Evolutionary conservation across 495 filamentous ascomycete species (phyloP), one percentile per base, ranked within the genome.

Genomic region (Talaromyces wortmannii): DNA sequence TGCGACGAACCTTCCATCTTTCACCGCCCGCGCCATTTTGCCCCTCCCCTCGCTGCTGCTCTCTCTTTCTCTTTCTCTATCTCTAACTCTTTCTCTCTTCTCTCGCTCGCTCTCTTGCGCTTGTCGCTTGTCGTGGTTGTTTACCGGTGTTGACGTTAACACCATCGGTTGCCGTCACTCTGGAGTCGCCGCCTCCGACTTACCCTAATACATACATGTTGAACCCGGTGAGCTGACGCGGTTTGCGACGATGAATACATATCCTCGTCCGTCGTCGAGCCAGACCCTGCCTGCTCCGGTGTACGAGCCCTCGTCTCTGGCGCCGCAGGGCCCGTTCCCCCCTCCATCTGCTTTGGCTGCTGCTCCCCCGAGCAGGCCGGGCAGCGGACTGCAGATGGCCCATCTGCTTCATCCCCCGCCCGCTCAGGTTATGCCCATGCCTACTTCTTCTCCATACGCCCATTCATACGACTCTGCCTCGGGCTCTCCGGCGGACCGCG

Each of bases 401-500:
- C 73, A 77, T 67, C 55, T 76, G 30, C 49, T 77, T 15, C 74
- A 77, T 54, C 74, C 71, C 2, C 61, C 73, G 59, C 52, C 66
- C 0, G 69, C 67, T 17, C 60, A 59, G n/a, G 53, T 60, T 13
- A 52, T 60, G 5, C 61, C 61, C n/a, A 62, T 65, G 7, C 59
- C 69, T 0, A 54, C 65, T 12, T 55, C 69, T 7, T 65, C 70
- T 6, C 62, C 67, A 0, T 78, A 74, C 59, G 53, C 67, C 30
- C 72, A 67, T 30, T 71, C 67, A 30, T 77, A 76, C 46, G 73
- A 76, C 13, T 75, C 73, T n/a, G 69, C 66, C 0, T 70, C 70
- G 0, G 70, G 69, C 5, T 78, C 73, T 3, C 72, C 75, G 6
- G 68, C 70, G 0, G 72, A 77, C 17, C 67, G 59, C 12, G 53